Base-by-base conservation (phyloP, 768 basidiomycete species). In the Dendrothele bispora region DNA sequence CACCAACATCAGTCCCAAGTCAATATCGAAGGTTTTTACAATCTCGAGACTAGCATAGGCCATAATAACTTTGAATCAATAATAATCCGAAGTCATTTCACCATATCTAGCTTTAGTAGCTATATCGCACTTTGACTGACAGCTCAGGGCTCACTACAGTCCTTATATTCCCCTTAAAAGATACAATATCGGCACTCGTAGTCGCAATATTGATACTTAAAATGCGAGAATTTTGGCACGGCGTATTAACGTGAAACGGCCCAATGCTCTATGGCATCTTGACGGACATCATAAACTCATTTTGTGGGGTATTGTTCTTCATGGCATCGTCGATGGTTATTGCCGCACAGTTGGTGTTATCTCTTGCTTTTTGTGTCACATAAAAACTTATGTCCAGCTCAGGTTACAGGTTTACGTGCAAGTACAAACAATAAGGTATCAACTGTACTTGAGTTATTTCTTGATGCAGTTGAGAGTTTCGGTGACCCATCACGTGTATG, bases 261-360 rank as follows among this genome's bases (percentile, higher is more conserved):
- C 57, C 5, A 47, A 63, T 52, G 52, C 51, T 1, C 28, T 60
- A 1, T 63, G 61, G 62, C 62, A 63, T 27, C 17, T 60, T 4
- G 61, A 63, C 47, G 52, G 60, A 11, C 59, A 65, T 42, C 62
- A 65, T 39, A 64, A 60, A 36, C 46, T 65, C 1, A 63, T 63
- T 24, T 41, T 36, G 2, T 65, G 57, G 55, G 62, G 61, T 15
- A 50, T 63, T 48, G 56, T 64, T 10, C 58, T 64, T 20, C 62
- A 65, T 47, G 59, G 61, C 0, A 48, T 59, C 41, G 47, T 62
- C 35, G 64, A 69, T 53, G 67, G 67, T 0, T 66, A 58, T 50
- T 57, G 52, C 43, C 52, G 59, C 8, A 65, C 58, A 15, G 65
- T 66, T n/a, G n/a, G 36, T n/a, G 55, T 48, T 22, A 10, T 36